These are phyloP conservation scores for Coelastrella sp. DNA, from an alignment of 139 green algal genomes.

Conservation along the genomic window DNA sequence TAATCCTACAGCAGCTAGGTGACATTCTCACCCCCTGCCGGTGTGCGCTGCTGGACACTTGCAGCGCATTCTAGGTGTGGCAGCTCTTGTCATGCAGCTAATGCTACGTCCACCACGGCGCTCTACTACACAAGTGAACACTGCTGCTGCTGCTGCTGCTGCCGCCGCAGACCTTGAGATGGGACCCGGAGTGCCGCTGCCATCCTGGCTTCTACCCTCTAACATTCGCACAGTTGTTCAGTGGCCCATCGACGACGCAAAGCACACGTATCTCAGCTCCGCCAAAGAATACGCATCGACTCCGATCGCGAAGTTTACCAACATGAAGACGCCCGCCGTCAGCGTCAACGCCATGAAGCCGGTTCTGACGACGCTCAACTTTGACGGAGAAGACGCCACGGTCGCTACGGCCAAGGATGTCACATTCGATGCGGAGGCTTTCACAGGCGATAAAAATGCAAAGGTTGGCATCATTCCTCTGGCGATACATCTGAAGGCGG, in stretches of 20 bases:
- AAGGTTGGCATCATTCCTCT: neutral
- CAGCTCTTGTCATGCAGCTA: neutral
- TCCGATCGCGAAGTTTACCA: constrained; percentile 12
- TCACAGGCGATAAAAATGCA: neutral
- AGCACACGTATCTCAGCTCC: constrained; percentile 1
- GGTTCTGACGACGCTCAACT: neutral
- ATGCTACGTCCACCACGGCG: neutral
- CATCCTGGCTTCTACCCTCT: constrained; percentile 28
- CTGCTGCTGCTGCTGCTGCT: neutral
- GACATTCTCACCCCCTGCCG: no score
- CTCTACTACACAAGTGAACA: neutral
- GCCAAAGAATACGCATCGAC: neutral
- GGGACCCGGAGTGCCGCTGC: neutral
- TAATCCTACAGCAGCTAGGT: no score
- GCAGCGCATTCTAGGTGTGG: no score
- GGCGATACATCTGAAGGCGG: neutral
- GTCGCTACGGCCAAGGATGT: constrained; percentile 3
- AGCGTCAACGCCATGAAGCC: neutral
- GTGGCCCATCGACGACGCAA: constrained; percentile 30
- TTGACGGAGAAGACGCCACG: neutral
- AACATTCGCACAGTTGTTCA: constrained; percentile 17
- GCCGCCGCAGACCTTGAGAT: neutral
- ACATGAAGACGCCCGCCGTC: neutral
- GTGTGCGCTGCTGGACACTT: no score
- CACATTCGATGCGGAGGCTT: neutral